These are phyloP conservation scores for Cystobasidium pallidum DNA, from an alignment of 1,284 basidiomycete genomes.

Conservation along the genomic window DNA sequence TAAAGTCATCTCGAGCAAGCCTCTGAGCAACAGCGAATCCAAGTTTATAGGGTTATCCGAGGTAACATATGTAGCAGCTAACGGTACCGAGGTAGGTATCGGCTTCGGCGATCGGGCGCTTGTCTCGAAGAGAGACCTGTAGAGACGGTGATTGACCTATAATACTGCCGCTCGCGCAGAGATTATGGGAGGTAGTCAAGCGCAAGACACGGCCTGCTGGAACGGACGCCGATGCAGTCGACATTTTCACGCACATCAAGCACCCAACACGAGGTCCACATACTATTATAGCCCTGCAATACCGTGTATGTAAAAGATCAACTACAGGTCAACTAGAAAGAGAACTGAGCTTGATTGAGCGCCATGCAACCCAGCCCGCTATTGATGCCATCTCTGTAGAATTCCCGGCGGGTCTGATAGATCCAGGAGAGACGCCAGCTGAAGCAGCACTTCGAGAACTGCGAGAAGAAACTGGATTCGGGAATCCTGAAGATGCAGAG, in stretches of 20 bases:
- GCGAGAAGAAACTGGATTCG: constrained; percentile 86
- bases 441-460: constrained; percentile 80
- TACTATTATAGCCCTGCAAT: constrained; percentile 86
- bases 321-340: too few species aligned
- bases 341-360: not conserved
- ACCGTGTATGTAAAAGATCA: constrained; percentile 62
- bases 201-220: constrained; percentile 72
- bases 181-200: constrained; percentile 83
- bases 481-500: constrained; percentile 48
- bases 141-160: not conserved
- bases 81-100: constrained; percentile 38
- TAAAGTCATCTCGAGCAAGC: constrained; percentile 12
- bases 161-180: constrained; percentile 61
- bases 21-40: constrained; percentile 15
- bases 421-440: constrained; percentile 75
- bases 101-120: not conserved
- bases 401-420: constrained; percentile 82
- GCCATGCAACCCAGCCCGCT: constrained; percentile 43
- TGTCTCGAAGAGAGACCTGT: not conserved
- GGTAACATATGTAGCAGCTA: constrained; percentile 29
- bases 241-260: constrained; percentile 76
- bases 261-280: constrained; percentile 61
- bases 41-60: constrained; percentile 36
- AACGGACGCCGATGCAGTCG: constrained; percentile 86
- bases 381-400: constrained; percentile 61